Evolutionary conservation across 441 rosid genomes (phyloP), one percentile per base, ranked within the genome.

Genomic region (Capsella rubella): DNA sequence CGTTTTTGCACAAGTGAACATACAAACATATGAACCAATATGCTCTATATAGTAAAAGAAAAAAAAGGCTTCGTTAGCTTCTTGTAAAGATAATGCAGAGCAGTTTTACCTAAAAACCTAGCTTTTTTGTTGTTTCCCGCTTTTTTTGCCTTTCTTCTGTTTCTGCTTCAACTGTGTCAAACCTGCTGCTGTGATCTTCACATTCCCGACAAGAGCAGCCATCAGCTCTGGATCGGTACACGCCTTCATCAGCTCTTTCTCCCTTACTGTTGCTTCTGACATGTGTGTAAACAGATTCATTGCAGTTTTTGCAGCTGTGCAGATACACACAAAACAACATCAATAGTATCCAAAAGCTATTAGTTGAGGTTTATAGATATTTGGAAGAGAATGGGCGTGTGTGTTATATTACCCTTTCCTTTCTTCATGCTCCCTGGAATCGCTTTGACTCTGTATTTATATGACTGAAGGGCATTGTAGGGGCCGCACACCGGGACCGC

Each of bases 211-310:
- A n/a, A 93, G 90, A 10, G 96, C 91, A 16, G 98, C 97, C 10
- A 93, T 89, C 69, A 93, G 86, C 86, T 96, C 97, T 0, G 97
- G 93, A 73, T 93, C 99, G 0, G 96, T 87, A 69, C 97, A 93
- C 1, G 96, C 98, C 76, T 96, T 96, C 96, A 91, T 93, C 82
- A 93, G 82, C 81, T 93, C 98, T 84, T 91, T 93, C 89, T 96
- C 98, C 66, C 98, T 89, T 14, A 35, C 78, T 13, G 90, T 79
- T 29, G 96, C 93, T 57, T 96, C 98, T 0, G 84, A 64, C 91
- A 86, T 89, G 79, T 96, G 98, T 79, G 89, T 84, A 65, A 96
- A 91, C 79, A 96, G 82, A 83, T 88, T 91, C 97, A 89, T 87
- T 6, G 97, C 97, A 35, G 89, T 90, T 82, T 93, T 96, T 15